Conservation (phyloP, 2,329 filamentous ascomycete genomes). For the Diaporthe australafricana region DNA sequence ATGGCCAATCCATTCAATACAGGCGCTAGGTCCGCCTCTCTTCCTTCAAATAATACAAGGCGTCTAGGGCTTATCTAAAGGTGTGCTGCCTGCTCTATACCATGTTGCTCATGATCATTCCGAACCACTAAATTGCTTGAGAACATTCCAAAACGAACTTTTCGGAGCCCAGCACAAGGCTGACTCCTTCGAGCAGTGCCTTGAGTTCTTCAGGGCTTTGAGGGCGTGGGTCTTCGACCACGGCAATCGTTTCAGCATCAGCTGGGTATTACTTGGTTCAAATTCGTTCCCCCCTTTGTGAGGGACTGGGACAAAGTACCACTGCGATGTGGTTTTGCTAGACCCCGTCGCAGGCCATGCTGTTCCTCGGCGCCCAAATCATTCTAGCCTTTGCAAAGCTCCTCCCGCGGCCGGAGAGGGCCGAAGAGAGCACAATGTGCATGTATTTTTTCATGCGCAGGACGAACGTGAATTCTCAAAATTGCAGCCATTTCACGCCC, state of each 20-base stretch:
- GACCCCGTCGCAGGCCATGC: background rate
- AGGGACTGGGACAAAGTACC: background rate
- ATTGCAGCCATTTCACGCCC: no score
- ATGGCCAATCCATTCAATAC: slow-evolving; percentile 14
- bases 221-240: background rate
- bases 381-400: slow-evolving; percentile 22
- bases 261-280: background rate
- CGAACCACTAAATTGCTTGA: background rate
- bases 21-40: slow-evolving; percentile 15
- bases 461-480: no score
- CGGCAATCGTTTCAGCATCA: background rate
- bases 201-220: background rate
- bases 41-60: slow-evolving; percentile 19
- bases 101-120: background rate
- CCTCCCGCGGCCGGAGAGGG: no score
- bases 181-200: background rate
- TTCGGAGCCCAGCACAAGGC: background rate
- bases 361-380: background rate
- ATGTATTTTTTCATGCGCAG: no score
- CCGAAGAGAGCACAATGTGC: no score
- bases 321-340: background rate
- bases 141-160: slow-evolving; percentile 4
- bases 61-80: background rate
- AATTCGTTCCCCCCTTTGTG: background rate
- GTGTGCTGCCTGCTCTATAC: slow-evolving; percentile 25